phyloP scores from a whole-genome alignment of 192 early-diverging fungal species.

The Coemansia sp. region DNA sequence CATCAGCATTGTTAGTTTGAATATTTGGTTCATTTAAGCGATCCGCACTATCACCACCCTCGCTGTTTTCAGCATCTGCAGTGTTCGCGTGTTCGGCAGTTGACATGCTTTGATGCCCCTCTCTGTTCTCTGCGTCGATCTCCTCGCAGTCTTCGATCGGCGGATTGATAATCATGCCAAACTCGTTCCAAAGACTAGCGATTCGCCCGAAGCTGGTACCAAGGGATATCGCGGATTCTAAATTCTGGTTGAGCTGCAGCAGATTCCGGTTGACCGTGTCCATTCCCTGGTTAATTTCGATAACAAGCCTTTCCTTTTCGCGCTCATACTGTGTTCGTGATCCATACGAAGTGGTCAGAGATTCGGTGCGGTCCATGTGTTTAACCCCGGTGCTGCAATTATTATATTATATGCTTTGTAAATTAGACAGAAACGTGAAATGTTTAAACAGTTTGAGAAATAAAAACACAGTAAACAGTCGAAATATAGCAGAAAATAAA shows the following conservation, averaged over 20 bases:
- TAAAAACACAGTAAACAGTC: too few species aligned
- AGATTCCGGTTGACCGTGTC: constrained; percentile 42
- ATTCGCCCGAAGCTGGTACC: constrained; percentile 42
- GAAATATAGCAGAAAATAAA: too few species aligned
- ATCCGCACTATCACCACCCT: not conserved
- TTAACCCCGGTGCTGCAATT: not conserved
- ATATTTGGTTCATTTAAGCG: not conserved
- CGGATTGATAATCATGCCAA: constrained; percentile 44
- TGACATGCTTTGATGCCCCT: not conserved
- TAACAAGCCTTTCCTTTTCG: constrained; percentile 46
- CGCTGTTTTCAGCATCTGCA: not conserved
- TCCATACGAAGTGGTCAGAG: constrained; percentile 15
- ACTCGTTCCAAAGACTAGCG: constrained; percentile 43
- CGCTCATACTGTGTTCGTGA: constrained; percentile 44
- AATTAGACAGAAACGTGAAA: too few species aligned
- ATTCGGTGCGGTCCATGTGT: constrained; percentile 36
- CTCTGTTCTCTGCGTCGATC: not conserved
- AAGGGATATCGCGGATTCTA: constrained; percentile 46
- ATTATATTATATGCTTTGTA: not conserved
- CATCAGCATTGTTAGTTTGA: not conserved
- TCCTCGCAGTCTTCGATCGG: constrained; percentile 19
- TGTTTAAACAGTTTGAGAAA: too few species aligned
- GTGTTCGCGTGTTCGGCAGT: not conserved
- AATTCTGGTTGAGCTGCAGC: constrained; percentile 48
- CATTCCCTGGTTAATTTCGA: constrained; percentile 50